phyloP scores from a whole-genome alignment of 495 filamentous ascomycete genomes.

The Xanthoparmelia taractica region DNA sequence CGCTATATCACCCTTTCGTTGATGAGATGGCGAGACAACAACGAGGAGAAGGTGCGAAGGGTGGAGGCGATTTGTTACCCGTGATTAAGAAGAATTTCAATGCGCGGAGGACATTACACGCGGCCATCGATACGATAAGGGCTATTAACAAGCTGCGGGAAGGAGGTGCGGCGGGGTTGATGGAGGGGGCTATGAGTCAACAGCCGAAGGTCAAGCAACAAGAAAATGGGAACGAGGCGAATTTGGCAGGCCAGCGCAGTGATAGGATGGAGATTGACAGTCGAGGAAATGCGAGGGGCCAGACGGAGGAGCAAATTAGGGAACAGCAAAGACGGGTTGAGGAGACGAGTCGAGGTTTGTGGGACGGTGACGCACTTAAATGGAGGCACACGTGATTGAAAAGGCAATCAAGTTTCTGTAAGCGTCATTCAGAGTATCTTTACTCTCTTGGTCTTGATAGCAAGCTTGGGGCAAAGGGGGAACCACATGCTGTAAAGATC shows the following conservation, averaged over 20 bases:
- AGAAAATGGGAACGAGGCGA: constrained; percentile 39
- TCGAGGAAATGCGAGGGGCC: constrained; percentile 48
- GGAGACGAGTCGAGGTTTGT: constrained; percentile 53
- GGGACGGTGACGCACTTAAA: constrained; percentile 32
- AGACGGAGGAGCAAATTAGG: constrained; percentile 57
- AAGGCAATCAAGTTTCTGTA: neutral
- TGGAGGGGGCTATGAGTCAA: constrained; percentile 68
- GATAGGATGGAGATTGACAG: constrained; percentile 30
- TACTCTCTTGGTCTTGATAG: neutral
- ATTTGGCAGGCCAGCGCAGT: constrained; percentile 24
- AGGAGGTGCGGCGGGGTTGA: constrained; percentile 63
- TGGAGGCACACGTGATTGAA: neutral
- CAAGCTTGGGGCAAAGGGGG: neutral
- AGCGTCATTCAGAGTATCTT: neutral
- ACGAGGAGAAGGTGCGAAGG: constrained; percentile 24
- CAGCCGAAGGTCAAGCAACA: constrained; percentile 49
- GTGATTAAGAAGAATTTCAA: constrained; percentile 99
- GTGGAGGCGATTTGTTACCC: constrained; percentile 71
- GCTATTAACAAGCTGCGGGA: constrained; percentile 95
- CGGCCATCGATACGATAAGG: constrained; percentile 95
- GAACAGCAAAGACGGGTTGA: constrained; percentile 55
- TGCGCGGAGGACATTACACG: constrained; percentile 83
- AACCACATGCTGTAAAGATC: neutral
- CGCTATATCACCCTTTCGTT: constrained; percentile 83
- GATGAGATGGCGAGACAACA: constrained; percentile 35